phyloP scores from a whole-genome alignment of 306 rosid genomes.

The Begonia masoniana region DNA sequence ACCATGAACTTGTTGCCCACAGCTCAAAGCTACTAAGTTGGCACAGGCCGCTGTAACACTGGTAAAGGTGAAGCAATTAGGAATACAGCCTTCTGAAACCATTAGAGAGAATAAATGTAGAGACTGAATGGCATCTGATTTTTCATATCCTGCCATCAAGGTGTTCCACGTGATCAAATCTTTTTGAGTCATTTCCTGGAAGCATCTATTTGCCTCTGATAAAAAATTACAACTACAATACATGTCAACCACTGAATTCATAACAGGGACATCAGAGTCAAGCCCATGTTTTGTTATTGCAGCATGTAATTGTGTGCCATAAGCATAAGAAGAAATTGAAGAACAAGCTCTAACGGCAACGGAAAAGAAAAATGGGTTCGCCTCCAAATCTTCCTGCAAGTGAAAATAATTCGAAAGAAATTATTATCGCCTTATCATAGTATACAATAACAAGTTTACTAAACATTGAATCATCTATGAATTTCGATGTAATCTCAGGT shows the following conservation, averaged over 20 bases:
- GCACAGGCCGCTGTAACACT: constrained; percentile 61
- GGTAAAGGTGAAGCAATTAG: constrained; percentile 53
- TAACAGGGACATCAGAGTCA: constrained; percentile 43
- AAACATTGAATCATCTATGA: background rate
- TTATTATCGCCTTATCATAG: too few species aligned
- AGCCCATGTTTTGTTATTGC: constrained; percentile 49
- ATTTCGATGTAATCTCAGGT: constrained; percentile 1
- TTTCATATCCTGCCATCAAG: constrained; percentile 57
- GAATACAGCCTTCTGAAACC: constrained; percentile 43
- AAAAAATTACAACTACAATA: constrained; percentile 57
- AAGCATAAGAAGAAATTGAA: constrained; percentile 23
- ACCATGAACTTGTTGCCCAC: constrained; percentile 68
- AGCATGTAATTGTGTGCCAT: constrained; percentile 63
- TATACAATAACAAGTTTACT: background rate
- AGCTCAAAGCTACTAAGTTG: constrained; percentile 35
- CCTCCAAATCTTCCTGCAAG: constrained; percentile 57
- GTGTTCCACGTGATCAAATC: constrained; percentile 70
- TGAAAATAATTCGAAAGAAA: constrained; percentile 13
- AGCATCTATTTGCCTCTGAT: constrained; percentile 44
- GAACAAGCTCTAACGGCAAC: constrained; percentile 69
- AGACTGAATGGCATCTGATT: constrained; percentile 38
- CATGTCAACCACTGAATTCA: constrained; percentile 67
- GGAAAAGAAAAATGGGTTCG: constrained; percentile 53
- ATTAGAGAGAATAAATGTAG: constrained; percentile 39
- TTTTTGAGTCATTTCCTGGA: constrained; percentile 37